phyloP scores from a whole-genome alignment of 2,329 filamentous ascomycete species.

The Talaromyces piceae region DNA sequence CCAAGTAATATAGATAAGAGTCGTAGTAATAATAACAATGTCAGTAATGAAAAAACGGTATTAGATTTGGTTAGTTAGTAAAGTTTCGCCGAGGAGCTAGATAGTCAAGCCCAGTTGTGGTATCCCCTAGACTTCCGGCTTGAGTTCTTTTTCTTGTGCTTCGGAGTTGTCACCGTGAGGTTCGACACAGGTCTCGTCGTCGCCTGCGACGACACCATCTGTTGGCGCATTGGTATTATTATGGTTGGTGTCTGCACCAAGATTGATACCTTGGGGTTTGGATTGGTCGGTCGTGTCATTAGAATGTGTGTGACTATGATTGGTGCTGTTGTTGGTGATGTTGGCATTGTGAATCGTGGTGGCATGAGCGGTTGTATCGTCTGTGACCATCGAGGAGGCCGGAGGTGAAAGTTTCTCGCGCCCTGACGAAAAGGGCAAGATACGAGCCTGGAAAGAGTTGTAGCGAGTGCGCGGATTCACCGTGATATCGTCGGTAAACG shows the following conservation, averaged over 20 bases:
- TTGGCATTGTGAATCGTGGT: neutral
- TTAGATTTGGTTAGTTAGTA: too few relatives aligned
- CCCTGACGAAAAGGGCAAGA: conserved; percentile 7
- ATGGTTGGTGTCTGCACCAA: neutral
- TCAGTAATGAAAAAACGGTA: neutral
- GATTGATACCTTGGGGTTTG: neutral
- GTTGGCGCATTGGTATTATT: neutral
- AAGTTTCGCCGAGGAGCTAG: neutral
- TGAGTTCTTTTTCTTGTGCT: neutral
- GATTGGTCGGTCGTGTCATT: neutral
- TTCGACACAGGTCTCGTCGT: neutral
- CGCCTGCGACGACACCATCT: neutral
- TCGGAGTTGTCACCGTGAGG: neutral
- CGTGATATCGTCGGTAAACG: conserved; percentile 30
- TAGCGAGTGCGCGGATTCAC: conserved; percentile 31
- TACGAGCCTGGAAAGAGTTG: conserved; percentile 26
- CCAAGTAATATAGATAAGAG: neutral
- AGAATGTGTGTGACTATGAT: neutral
- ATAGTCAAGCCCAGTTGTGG: too few relatives aligned
- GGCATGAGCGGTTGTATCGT: neutral
- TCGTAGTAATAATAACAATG: neutral
- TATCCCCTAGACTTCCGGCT: neutral
- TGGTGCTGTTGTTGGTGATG: neutral
- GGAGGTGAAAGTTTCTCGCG: conserved; percentile 7
- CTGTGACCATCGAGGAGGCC: neutral